These are phyloP conservation scores for Cadophora gregata DNA, from an alignment of 2,329 filamentous ascomycete genomes.

Conservation along the genomic window DNA sequence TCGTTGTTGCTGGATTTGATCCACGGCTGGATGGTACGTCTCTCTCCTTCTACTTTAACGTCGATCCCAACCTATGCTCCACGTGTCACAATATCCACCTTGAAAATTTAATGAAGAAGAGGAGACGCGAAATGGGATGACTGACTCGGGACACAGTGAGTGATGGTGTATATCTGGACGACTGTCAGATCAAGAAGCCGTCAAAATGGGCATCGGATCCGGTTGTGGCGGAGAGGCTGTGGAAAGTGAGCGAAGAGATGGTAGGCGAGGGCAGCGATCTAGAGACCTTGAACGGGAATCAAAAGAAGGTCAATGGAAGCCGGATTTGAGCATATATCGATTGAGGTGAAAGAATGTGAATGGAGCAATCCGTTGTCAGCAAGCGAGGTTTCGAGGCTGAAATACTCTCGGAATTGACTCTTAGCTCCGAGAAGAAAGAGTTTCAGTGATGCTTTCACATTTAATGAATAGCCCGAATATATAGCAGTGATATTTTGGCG, in stretches of 20 bases:
- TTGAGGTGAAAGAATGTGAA: background rate
- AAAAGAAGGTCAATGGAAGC: background rate
- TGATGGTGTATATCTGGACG: conserved; percentile 42
- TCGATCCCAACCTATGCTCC: background rate
- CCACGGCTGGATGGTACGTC: conserved; percentile 31
- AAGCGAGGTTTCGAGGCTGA: no score
- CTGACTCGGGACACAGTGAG: background rate
- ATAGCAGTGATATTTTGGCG: no score
- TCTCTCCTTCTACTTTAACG: background rate
- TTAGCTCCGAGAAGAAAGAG: no score
- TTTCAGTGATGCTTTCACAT: no score
- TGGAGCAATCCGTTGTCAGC: background rate
- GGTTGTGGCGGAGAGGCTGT: conserved; percentile 50
- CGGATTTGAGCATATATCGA: background rate
- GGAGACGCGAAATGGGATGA: background rate
- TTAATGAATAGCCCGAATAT: no score
- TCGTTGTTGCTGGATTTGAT: conserved; percentile 48
- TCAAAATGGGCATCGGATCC: conserved; percentile 35
- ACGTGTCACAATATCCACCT: background rate
- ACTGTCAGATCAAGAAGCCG: conserved; percentile 42
- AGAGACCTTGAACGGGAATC: background rate
- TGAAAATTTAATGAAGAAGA: background rate
- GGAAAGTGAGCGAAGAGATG: conserved; percentile 53
- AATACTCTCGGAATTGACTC: no score
- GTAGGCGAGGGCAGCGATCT: conserved; percentile 48